These are phyloP conservation scores for Coprinopsis marcescibilis DNA, from an alignment of 768 basidiomycete species.

Conservation along the genomic window DNA sequence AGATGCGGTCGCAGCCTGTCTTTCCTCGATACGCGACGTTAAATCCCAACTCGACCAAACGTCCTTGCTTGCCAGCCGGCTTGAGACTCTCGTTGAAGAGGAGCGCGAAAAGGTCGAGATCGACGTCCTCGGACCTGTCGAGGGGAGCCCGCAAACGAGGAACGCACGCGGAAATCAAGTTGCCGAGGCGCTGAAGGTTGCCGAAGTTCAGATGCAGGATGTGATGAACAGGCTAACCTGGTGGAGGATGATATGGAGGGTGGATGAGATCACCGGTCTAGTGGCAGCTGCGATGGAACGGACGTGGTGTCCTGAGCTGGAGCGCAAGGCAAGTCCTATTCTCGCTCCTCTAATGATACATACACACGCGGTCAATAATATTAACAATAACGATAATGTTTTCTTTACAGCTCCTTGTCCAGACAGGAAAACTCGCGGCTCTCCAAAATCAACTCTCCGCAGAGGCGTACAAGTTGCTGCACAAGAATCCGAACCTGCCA, in stretches of 20 bases:
- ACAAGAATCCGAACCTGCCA: conserved; percentile 22
- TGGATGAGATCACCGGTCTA: conserved; percentile 40
- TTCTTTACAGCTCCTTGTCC: conserved; percentile 50
- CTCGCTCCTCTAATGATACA: background rate
- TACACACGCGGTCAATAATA: background rate
- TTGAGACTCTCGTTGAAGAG: conserved; percentile 35
- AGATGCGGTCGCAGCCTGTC: conserved; percentile 34
- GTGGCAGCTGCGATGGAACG: conserved; percentile 31
- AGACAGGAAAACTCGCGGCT: conserved; percentile 52
- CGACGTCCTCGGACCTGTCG: conserved; percentile 31
- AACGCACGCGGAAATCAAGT: conserved; percentile 22
- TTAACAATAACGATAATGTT: background rate
- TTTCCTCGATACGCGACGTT: conserved; percentile 23
- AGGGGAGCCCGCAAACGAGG: background rate
- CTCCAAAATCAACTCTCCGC: conserved; percentile 39
- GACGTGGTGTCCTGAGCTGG: conserved; percentile 42
- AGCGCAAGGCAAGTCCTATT: conserved; percentile 37
- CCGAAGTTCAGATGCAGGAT: conserved; percentile 30
- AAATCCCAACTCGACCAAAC: conserved; percentile 31
- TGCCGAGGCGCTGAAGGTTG: conserved; percentile 29
- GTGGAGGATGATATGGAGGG: conserved; percentile 40
- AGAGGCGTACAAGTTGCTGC: conserved; percentile 31
- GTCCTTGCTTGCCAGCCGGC: conserved; percentile 25
- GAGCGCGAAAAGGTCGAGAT: conserved; percentile 27
- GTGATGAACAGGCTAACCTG: conserved; percentile 40